Evolutionary conservation across 169 alveolate species (phyloP).

Genomic region (Plasmodium gonderi): DNA sequence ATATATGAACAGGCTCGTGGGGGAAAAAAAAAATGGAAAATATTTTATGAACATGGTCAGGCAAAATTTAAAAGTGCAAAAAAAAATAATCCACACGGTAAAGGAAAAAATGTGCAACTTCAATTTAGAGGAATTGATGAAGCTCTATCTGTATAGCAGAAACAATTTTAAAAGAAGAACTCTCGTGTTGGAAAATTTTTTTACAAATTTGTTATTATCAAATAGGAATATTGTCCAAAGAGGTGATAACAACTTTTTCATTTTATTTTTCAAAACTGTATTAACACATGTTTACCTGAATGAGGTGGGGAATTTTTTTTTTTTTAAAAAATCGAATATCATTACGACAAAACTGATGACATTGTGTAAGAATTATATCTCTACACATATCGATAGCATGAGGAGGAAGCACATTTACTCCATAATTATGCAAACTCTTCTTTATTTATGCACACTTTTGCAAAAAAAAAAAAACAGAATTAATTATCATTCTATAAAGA

Average conservation of each 20-base stretch:
- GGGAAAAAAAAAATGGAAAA: neutral
- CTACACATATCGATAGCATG: conserved; percentile 5
- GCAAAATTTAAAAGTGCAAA: neutral
- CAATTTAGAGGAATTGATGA: conserved; percentile 14
- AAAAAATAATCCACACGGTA: neutral
- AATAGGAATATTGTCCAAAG: neutral
- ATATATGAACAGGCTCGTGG: conserved; percentile 19
- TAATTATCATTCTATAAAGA: neutral
- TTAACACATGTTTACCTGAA: neutral
- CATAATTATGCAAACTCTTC: conserved; percentile 25
- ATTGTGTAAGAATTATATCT: neutral
- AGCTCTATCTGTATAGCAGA: conserved; percentile 15
- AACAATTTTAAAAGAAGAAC: neutral
- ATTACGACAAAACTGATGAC: neutral
- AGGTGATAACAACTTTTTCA: neutral
- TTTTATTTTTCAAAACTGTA: conserved; percentile 21
- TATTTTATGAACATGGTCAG: neutral
- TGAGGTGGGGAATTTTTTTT: neutral
- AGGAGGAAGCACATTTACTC: conserved; percentile 17
- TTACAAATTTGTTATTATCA: conserved; percentile 9
- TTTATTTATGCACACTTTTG: conserved; percentile 9
- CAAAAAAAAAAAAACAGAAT: neutral
- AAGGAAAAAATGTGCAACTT: conserved; percentile 1
- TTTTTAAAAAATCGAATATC: conserved; percentile 6
- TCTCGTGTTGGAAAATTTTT: neutral